These are phyloP conservation scores for Alternaria sp. DNA, from an alignment of 2,329 filamentous ascomycete genomes.

Conservation along the genomic window DNA sequence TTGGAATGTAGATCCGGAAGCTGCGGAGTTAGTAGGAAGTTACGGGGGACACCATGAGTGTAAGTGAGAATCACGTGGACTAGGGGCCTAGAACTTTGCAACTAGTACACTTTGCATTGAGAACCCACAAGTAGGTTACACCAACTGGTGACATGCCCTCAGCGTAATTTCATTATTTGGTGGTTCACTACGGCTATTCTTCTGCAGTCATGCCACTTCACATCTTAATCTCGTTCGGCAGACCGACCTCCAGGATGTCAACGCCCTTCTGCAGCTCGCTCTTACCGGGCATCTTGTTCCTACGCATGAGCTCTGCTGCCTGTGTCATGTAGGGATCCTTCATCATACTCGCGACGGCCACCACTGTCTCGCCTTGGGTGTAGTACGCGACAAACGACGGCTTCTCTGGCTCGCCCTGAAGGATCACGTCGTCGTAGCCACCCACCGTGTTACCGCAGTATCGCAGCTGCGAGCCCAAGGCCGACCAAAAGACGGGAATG, in stretches of 20 bases:
- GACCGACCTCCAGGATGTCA: conserved; percentile 54
- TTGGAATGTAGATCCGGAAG: background rate
- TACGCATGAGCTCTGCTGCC: conserved; percentile 82
- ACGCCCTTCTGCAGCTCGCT: conserved; percentile 71
- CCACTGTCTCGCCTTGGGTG: conserved; percentile 80
- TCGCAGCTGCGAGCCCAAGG: conserved; percentile 83
- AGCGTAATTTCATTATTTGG: background rate
- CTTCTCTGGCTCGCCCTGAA: conserved; percentile 74
- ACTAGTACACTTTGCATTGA: background rate
- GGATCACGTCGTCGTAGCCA: conserved; percentile 84
- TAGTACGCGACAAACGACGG: conserved; percentile 91
- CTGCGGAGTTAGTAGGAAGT: background rate
- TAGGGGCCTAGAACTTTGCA: background rate
- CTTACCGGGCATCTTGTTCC: conserved; percentile 83
- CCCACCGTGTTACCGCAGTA: conserved; percentile 88
- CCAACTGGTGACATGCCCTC: background rate
- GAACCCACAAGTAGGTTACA: background rate
- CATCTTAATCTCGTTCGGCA: conserved; percentile 56
- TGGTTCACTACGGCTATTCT: background rate
- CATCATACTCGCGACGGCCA: conserved; percentile 90
- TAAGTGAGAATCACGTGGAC: background rate
- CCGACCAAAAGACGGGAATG: conserved; percentile 97
- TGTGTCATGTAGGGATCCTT: conserved; percentile 77
- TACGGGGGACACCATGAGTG: background rate
- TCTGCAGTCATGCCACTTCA: conserved; percentile 17